Percentiles rank a stretch among this genome's conserved stretches.
Conservation (phyloP, 805 yeast species). For the Lipomyces orientalis region DNA sequence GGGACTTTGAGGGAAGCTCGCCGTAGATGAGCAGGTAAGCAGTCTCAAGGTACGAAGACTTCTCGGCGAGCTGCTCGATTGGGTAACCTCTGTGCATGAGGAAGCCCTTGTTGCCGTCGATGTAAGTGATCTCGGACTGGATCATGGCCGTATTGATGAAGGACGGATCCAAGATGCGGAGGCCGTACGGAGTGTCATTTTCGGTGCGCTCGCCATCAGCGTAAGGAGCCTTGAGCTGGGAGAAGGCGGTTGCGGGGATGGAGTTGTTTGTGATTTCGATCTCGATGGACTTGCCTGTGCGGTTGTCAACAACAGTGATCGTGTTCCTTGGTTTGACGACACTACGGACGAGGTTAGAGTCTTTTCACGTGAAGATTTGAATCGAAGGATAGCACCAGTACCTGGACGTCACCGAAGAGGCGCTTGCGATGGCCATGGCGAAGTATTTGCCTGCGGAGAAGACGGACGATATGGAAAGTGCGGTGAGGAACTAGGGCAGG, state of each 20-base stretch:
- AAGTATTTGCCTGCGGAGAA: background rate
- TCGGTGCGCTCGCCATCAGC: constrained; percentile 27
- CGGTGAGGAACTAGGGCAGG: no score
- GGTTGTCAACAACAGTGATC: constrained; percentile 37
- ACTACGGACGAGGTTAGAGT: background rate
- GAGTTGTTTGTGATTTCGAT: constrained; percentile 32
- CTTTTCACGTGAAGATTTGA: background rate
- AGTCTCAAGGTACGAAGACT: constrained; percentile 34
- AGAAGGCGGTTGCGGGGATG: constrained; percentile 34
- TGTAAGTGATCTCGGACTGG: constrained; percentile 35
- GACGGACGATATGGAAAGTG: background rate
- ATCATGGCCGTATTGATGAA: constrained; percentile 37
- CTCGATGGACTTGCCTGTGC: constrained; percentile 34
- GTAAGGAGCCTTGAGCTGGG: constrained; percentile 34
- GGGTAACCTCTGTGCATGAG: constrained; percentile 37
- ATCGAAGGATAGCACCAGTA: background rate
- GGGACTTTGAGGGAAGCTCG: constrained; percentile 33
- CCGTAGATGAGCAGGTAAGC: constrained; percentile 37
- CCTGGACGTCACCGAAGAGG: background rate
- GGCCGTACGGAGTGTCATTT: constrained; percentile 36
- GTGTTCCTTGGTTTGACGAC: constrained; percentile 16
- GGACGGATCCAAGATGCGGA: constrained; percentile 35
- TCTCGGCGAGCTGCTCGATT: constrained; percentile 37
- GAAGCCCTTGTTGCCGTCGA: constrained; percentile 36
- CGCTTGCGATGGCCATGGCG: background rate